Base-by-base conservation (phyloP, 768 basidiomycete genomes). In the Suillus lakei region DNA sequence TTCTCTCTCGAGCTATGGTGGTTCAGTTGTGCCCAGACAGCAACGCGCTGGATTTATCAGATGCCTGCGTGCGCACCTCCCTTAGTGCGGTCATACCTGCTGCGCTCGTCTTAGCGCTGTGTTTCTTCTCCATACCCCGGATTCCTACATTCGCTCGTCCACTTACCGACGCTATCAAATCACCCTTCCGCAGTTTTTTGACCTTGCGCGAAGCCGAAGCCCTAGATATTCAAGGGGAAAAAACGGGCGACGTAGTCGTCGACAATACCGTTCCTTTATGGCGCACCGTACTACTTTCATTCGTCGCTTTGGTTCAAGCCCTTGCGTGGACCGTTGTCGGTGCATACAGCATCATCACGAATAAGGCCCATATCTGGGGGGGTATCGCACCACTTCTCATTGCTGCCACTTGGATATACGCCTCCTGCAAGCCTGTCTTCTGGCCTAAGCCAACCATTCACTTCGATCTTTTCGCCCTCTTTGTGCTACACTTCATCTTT, bases 401-500 rank as follows among this genome's bases (percentile, higher is more conserved):
- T 30, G 85, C 87, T 0, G 66, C 77, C 0, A 78, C 86, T 4
- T 94, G 93, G 93, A 73, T 91, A 44, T 93, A 91, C 69, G 86
- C 89, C 1, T 74, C 86, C 23, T 69, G 82, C 26, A 86, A 87
- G 54, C 86, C 89, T 1, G 77, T 89, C 16, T 70, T 82, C 34
- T 78, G 79, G 44, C 86, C 88, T 0, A 78, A 80, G 6, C 76
- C 84, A 0, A 93, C 90, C 0, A 82, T 84, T 2, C 90, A 89
- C 21, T 84, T 77, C 67, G 91, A 91, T 69, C 75, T 93, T 21
- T 85, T 93, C 72, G 69, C 77, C 0, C 73, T 94, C 2, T 92
- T 88, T 69, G 28, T 82, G 10, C 61, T 81, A 1, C 83, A 89
- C 38, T 71, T 91, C 23, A 66, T 75, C 18, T 77, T 80, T 30